Base-by-base conservation (phyloP, 2,329 filamentous ascomycete species). In the Botrytis deweyae region DNA sequence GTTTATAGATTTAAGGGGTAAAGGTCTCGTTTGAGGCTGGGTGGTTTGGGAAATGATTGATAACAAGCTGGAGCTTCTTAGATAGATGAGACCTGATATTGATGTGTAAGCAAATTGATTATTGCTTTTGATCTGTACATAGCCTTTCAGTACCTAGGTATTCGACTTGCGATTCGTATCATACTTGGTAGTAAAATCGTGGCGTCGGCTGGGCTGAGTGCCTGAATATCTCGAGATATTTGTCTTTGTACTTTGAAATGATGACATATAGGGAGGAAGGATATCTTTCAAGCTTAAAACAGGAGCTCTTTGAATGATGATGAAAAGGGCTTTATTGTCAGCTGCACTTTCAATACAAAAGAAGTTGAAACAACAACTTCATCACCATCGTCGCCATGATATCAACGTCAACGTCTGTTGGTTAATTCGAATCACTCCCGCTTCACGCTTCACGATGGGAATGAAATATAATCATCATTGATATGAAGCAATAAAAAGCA, bases 21-120 rank as follows among this genome's bases (percentile, higher is more conserved):
- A 46, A 65, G 29, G 29, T 66, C 42, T 66, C 20, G 44, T 66
- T 49, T 66, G 64, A 20, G 64, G 22, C 44, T 49, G 36, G 64
- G 44, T 22, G 64, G 44, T 38, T 52, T 66, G 10, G 44, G 22
- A 38, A 46, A 38, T 66, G 29, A 52, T 46, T 22, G 44, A n/a
- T 1, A 4, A 8, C 18, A 66, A n/a, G 44, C 33, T 33, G 33
- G 33, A 33, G 33, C 42, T 66, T 49, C 42, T 49, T 36, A 40
- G 42, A 36, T 33, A 25, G 59, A 20, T 62, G 4, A 33, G 33
- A 38, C 59, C 36, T 7, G 36, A 42, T 9, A 42, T 20, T n/a
- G 25, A 63, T 63, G 2, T 42, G 36, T 7, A 42, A 8, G 25
- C 42, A n/a, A 16, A 5, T n/a, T 40, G 36, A 18, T 10, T 5